Evolutionary conservation across 2,329 filamentous ascomycete species (phyloP).

Genomic region (Colletotrichum destructivum): DNA sequence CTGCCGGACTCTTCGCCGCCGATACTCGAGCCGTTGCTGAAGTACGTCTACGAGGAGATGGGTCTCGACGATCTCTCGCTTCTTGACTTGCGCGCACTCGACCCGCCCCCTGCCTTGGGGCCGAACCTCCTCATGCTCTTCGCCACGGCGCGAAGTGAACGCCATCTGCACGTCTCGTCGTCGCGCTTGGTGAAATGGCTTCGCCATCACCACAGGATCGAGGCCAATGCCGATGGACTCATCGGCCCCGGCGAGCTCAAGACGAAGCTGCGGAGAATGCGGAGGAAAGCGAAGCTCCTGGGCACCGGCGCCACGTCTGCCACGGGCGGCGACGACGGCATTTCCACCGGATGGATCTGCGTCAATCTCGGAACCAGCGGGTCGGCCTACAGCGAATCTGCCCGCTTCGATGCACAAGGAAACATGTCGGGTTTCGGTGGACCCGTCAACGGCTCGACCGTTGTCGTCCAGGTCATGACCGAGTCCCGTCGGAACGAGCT

Average conservation of each 20-base stretch:
- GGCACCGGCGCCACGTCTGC: constrained; percentile 78
- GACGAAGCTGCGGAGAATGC: constrained; percentile 84
- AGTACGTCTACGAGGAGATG: constrained; percentile 86
- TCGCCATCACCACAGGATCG: constrained; percentile 78
- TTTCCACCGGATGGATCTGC: constrained; percentile 96
- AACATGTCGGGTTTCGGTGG: constrained; percentile 84
- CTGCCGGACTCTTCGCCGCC: constrained; percentile 78
- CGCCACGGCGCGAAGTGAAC: constrained; percentile 90
- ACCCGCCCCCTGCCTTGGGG: constrained; percentile 90
- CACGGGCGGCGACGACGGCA: constrained; percentile 82
- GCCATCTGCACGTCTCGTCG: constrained; percentile 91
- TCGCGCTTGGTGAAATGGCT: constrained; percentile 93
- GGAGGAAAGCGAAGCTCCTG: constrained; percentile 85
- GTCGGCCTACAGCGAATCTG: constrained; percentile 63
- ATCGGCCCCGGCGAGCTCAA: constrained; percentile 93
- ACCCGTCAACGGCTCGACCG: constrained; percentile 62
- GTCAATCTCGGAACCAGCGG: constrained; percentile 86
- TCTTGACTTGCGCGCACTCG: constrained; percentile 86
- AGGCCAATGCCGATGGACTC: constrained; percentile 87
- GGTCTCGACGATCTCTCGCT: constrained; percentile 87
- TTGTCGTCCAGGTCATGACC: constrained; percentile 73
- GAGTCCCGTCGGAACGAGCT: constrained; percentile 67
- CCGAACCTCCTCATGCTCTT: constrained; percentile 93
- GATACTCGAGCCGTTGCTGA: constrained; percentile 79
- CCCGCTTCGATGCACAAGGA: constrained; percentile 63